Conservation (phyloP, 345 rosid species). For the Eutrema yunnanense region DNA sequence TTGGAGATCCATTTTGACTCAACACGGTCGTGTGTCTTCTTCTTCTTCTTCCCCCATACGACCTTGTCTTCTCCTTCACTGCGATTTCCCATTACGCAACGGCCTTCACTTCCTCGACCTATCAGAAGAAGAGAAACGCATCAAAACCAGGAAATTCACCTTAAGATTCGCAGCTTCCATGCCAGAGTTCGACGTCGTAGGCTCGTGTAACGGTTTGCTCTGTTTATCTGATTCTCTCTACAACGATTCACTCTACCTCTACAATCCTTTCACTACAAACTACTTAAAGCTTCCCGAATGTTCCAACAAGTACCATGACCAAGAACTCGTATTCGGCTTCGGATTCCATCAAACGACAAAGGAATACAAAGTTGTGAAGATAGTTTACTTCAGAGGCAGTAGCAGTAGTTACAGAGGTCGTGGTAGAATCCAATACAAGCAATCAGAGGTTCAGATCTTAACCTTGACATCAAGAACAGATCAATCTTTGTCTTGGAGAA, state of each 20-base stretch:
- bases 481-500: constrained; percentile 48
- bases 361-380: constrained; percentile 58
- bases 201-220: constrained; percentile 60
- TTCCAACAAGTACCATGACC: constrained; percentile 32
- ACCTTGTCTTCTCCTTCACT: constrained; percentile 61
- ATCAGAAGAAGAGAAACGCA: constrained; percentile 23
- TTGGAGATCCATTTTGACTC: constrained; percentile 40
- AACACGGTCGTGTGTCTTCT: constrained; percentile 30
- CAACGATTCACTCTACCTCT: constrained; percentile 38
- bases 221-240: constrained; percentile 45
- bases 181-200: constrained; percentile 48
- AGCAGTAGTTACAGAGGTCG: constrained; percentile 25
- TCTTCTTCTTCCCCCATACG: constrained; percentile 15
- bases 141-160: constrained; percentile 37
- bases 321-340: constrained; percentile 54
- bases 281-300: constrained; percentile 36
- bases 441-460: constrained; percentile 54
- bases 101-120: constrained; percentile 48
- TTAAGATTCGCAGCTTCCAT: constrained; percentile 33
- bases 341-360: constrained; percentile 45
- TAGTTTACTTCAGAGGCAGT: constrained; percentile 41
- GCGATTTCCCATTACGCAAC: constrained; percentile 49
- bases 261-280: constrained; percentile 55
- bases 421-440: constrained; percentile 31
- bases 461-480: constrained; percentile 33